Evolutionary conservation across 2,329 filamentous ascomycete genomes (phyloP), one percentile per base, ranked within the genome.

Genomic region (Albophoma yamanashiensis): DNA sequence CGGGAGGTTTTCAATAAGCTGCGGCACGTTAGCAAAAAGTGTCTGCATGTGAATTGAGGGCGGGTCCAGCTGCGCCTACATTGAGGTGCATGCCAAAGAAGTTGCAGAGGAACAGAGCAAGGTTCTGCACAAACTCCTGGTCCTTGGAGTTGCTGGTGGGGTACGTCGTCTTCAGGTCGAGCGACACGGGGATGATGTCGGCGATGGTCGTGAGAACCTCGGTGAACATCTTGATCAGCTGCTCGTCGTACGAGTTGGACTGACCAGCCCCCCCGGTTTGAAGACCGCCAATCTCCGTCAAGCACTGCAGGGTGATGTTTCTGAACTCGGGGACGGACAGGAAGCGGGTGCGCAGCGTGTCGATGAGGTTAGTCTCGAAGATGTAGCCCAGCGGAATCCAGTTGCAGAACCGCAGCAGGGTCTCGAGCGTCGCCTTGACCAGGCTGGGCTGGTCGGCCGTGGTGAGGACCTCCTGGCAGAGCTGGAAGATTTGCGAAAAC

Each of bases 351-450:
- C 94, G 87, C 63, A 99, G 79, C 0, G 93, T 97, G 70, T 96
- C 92, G 74, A 99, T 97, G 65, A 99, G 87, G 42, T 90, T 87
- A 0, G 93, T 99, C 81, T 99, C 94, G 75, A 99, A 99, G 67
- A 99, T 97, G 76, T 97, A 99, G 60, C 95, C 94, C 45, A 99
- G 79, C 0, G 94, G 94, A 60, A 99, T 99, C 94, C 94, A 99
- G 80, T 97, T 97, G 73, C 96, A 89, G 76, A 99, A 99, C 62
- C 92, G 90, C 59, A 99, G 83, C 42, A 99, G 80, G 0, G 94
- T 99, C 78, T 97, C 92, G 59, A 99, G 83, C 0, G 94, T 99
- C n/a, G 93, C 91, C 78, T 94, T 96, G 76, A 99, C 87, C 59
- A 99, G 81, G 70, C 88, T 95, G 45, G 89, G 83, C 74, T 96